Evolutionary conservation across 169 alveolate genomes (phyloP).

Genomic region (Theileria orientalis): DNA sequence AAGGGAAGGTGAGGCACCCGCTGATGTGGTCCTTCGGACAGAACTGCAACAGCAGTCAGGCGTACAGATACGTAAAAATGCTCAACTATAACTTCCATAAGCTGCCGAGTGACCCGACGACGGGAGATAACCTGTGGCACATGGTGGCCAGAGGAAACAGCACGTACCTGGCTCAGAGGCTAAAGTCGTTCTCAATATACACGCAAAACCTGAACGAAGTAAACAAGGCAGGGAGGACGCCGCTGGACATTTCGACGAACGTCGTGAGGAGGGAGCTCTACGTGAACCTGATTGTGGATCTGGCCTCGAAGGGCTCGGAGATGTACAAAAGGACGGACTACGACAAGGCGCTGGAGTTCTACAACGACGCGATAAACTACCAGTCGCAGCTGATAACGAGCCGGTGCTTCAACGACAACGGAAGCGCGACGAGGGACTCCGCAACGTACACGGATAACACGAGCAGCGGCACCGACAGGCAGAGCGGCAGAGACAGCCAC

Average conservation of each 20-base stretch:
- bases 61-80: slow-evolving; percentile 40
- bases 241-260: slow-evolving; percentile 63
- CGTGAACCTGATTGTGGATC: slow-evolving; percentile 56
- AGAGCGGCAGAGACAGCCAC: neutral
- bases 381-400: slow-evolving; percentile 62
- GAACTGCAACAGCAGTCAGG: slow-evolving; percentile 25
- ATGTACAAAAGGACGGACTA: slow-evolving; percentile 58
- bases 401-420: no score
- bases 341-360: slow-evolving; percentile 60
- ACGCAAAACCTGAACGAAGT: slow-evolving; percentile 29
- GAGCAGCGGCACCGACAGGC: neutral
- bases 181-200: slow-evolving; percentile 57
- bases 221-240: slow-evolving; percentile 62
- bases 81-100: slow-evolving; percentile 46
- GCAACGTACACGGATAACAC: slow-evolving; percentile 15
- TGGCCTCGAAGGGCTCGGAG: slow-evolving; percentile 74
- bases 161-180: slow-evolving; percentile 38
- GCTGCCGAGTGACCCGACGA: slow-evolving; percentile 63
- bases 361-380: slow-evolving; percentile 69
- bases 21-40: slow-evolving; percentile 55
- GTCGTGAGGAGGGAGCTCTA: slow-evolving; percentile 56
- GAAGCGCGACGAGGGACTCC: neutral
- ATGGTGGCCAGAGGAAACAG: slow-evolving; percentile 60
- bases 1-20: slow-evolving; percentile 25
- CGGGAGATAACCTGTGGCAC: slow-evolving; percentile 71